Conservation (phyloP, 177 flowering plant genomes). For the Vitis hybrid region DNA sequence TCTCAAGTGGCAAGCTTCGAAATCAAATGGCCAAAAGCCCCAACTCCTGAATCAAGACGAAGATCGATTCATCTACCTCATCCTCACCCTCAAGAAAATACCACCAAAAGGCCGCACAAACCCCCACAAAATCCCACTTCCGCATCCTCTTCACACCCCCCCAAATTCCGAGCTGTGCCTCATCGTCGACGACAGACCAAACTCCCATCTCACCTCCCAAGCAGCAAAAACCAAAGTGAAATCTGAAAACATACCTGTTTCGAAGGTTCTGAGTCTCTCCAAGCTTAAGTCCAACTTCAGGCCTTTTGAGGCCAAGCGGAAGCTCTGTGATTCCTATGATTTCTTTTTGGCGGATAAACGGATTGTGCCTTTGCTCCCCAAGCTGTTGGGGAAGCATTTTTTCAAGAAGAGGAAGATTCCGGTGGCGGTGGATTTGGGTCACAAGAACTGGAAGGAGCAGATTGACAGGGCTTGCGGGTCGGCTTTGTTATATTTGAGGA, state of each 20-base stretch:
- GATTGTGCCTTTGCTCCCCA: conserved; percentile 55
- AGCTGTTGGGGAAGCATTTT: conserved; percentile 77
- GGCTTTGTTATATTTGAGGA: conserved; percentile 61
- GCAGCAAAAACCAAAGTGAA: conserved; percentile 48
- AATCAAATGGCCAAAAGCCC: conserved; percentile 38
- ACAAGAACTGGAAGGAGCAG: conserved; percentile 81
- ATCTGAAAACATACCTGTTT: conserved; percentile 47
- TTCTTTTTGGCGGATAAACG: conserved; percentile 72
- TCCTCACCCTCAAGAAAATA: conserved; percentile 71
- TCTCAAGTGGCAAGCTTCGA: conserved; percentile 53
- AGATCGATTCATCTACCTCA: conserved; percentile 68
- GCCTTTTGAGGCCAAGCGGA: conserved; percentile 68
- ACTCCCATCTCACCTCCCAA: conserved; percentile 40
- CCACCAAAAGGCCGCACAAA: conserved; percentile 49
- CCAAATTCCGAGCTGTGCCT: conserved; percentile 52
- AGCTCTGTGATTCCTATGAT: conserved; percentile 71
- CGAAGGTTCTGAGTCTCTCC: conserved; percentile 64
- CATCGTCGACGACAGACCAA: conserved; percentile 65
- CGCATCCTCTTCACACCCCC: conserved; percentile 44
- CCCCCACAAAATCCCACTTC: conserved; percentile 67
- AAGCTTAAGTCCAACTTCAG: conserved; percentile 68
- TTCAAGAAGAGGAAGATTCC: conserved; percentile 90
- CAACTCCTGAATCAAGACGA: conserved; percentile 62
- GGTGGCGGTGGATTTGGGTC: conserved; percentile 61
- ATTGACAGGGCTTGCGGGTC: conserved; percentile 47